Percentiles rank a stretch among this genome's conserved stretches.
Conservation (phyloP, 1,139 yeast genomes). For the Pichia sp. region DNA sequence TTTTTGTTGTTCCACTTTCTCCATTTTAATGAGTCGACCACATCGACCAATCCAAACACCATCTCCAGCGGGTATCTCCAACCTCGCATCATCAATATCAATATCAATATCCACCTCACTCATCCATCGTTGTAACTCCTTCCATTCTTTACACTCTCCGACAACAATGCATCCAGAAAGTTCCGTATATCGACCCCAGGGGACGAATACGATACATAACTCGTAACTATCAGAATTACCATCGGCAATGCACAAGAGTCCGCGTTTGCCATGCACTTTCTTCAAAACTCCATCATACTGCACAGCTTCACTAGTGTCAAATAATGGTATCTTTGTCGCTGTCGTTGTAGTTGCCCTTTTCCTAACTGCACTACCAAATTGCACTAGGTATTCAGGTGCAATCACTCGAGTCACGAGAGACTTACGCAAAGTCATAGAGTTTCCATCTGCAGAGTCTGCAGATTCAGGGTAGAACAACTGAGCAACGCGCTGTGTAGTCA, state of each 20-base stretch:
- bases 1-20: neutral
- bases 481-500: slow-evolving; percentile 2
- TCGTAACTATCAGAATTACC: neutral
- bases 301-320: neutral
- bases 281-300: neutral
- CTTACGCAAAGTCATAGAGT: slow-evolving; percentile 5
- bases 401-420: slow-evolving; percentile 9
- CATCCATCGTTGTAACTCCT: slow-evolving; percentile 6
- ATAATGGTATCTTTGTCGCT: neutral
- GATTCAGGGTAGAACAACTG: slow-evolving; percentile 5
- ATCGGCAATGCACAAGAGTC: slow-evolving; percentile 9
- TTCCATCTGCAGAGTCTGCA: neutral
- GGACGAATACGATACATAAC: slow-evolving; percentile 10
- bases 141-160: slow-evolving; percentile 14
- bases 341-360: neutral
- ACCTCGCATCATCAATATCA: neutral
- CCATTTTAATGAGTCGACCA: slow-evolving; percentile 6
- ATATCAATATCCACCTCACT: neutral
- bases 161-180: slow-evolving; percentile 8
- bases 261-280: slow-evolving; percentile 1
- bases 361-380: slow-evolving; percentile 10
- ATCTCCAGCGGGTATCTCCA: slow-evolving; percentile 7
- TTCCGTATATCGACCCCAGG: slow-evolving; percentile 10
- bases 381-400: slow-evolving; percentile 12
- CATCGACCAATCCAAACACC: slow-evolving; percentile 12